These are phyloP conservation scores for Nyssa sinensis DNA, from an alignment of 148 eudicot genomes.

Conservation along the genomic window DNA sequence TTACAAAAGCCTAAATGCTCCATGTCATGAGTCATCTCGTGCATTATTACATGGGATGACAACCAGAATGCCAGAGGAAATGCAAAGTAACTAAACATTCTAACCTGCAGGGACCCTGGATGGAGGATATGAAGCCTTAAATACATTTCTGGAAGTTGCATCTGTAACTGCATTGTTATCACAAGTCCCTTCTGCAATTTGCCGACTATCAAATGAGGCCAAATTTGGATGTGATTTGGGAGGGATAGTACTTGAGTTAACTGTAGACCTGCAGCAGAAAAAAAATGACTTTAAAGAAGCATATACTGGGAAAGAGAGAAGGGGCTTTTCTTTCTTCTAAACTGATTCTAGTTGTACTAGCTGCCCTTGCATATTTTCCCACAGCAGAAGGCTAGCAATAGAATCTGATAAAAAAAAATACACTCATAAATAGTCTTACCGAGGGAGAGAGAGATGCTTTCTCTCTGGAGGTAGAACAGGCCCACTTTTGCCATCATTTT, in stretches of 20 bases:
- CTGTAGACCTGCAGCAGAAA: conserved; percentile 58
- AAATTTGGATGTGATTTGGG: conserved; percentile 52
- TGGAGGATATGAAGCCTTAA: conserved; percentile 55
- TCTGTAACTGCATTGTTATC: conserved; percentile 33
- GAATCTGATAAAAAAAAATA: too few species aligned
- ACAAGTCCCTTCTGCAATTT: conserved; percentile 36
- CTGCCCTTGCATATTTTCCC: neutral
- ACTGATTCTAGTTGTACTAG: neutral
- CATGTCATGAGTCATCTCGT: neutral
- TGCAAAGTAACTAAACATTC: neutral
- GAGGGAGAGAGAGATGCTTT: conserved; percentile 62
- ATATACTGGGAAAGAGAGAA: too few species aligned
- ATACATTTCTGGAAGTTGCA: conserved; percentile 28
- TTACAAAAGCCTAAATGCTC: neutral
- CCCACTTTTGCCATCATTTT: conserved; percentile 61
- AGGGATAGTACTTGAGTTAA: conserved; percentile 66
- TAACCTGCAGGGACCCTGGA: conserved; percentile 68
- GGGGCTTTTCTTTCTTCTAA: too few species aligned
- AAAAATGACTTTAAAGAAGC: too few species aligned
- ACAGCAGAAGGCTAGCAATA: neutral
- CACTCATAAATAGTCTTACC: conserved; percentile 38
- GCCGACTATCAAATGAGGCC: conserved; percentile 43
- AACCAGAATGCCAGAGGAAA: neutral
- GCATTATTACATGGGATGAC: neutral
- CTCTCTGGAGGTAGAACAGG: conserved; percentile 70